Evolutionary conservation across 805 yeast species (phyloP).

Genomic region (Cyberlindnera maritima): DNA sequence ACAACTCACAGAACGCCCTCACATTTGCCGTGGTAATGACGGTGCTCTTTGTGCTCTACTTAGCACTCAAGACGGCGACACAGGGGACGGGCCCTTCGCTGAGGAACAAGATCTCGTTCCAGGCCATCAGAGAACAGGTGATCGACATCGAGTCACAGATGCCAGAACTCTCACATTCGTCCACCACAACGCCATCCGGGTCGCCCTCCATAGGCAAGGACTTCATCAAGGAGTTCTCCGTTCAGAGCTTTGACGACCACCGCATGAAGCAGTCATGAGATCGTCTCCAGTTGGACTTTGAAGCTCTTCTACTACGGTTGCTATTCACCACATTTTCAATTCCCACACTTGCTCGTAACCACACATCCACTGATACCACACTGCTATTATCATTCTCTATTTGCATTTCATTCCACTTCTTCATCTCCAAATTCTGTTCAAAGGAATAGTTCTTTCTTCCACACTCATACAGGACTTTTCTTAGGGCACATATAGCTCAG

Average conservation of each 20-base stretch:
- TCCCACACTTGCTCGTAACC: not conserved
- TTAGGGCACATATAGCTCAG: too few relatives aligned
- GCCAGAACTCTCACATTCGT: constrained; percentile 11
- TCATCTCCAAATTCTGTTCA: too few relatives aligned
- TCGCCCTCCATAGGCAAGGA: constrained; percentile 2
- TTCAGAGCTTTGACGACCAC: not conserved
- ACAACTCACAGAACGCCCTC: not conserved
- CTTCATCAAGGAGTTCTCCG: not conserved
- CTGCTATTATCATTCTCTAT: too few relatives aligned
- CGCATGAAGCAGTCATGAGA: not conserved
- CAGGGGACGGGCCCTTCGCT: not conserved
- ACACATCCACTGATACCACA: too few relatives aligned
- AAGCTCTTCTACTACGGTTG: not conserved
- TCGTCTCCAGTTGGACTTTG: too few relatives aligned
- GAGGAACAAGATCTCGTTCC: not conserved
- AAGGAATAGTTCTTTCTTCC: too few relatives aligned
- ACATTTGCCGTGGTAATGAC: not conserved
- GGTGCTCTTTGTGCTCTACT: not conserved
- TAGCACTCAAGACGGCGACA: not conserved
- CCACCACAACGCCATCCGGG: constrained; percentile 4
- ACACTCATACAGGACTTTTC: too few relatives aligned
- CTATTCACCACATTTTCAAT: not conserved
- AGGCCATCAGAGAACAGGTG: constrained; percentile 1
- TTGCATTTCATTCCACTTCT: too few relatives aligned
- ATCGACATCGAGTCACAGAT: constrained; percentile 6